These are phyloP conservation scores for Xylaria intraflava DNA, from an alignment of 495 filamentous ascomycete species.

Conservation along the genomic window DNA sequence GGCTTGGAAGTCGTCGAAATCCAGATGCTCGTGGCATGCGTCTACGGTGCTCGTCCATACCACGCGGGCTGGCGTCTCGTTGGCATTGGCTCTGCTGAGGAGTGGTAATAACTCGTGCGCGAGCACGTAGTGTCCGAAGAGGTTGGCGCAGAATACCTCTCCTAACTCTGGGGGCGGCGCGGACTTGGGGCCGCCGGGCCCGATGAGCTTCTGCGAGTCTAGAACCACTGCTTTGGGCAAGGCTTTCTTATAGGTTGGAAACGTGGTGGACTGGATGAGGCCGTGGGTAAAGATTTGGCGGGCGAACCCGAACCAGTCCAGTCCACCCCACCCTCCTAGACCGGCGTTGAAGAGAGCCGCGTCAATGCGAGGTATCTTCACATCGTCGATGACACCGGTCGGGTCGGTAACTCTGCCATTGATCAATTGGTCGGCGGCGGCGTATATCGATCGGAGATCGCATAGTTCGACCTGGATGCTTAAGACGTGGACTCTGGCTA, in stretches of 20 bases:
- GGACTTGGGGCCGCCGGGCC: conserved; percentile 3
- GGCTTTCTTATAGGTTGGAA: conserved; percentile 67
- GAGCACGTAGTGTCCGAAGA: conserved; percentile 93
- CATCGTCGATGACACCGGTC: conserved; percentile 31
- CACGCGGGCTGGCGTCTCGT: conserved; percentile 48
- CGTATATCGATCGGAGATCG: conserved; percentile 43
- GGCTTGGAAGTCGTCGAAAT: conserved; percentile 68
- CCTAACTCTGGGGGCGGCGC: conserved; percentile 44
- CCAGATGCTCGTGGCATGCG: conserved; percentile 49
- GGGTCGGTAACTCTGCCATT: conserved; percentile 45
- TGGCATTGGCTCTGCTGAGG: conserved; percentile 44
- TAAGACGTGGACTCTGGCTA: conserved; percentile 48
- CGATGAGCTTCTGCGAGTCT: conserved; percentile 27
- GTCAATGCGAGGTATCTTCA: conserved; percentile 65
- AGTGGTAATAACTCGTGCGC: conserved; percentile 71
- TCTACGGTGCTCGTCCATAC: conserved; percentile 85
- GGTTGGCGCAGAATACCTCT: conserved; percentile 79
- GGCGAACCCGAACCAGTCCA: conserved; percentile 61
- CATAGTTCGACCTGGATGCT: conserved; percentile 53
- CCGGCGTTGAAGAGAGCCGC: conserved; percentile 82
- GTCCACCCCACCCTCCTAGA: conserved; percentile 74
- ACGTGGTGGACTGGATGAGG: conserved; percentile 62
- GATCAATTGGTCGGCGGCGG: conserved; percentile 40
- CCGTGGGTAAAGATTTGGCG: conserved; percentile 55
- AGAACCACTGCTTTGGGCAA: conserved; percentile 47